phyloP scores from a whole-genome alignment of 768 basidiomycete genomes.

The Serendipita sp. region DNA sequence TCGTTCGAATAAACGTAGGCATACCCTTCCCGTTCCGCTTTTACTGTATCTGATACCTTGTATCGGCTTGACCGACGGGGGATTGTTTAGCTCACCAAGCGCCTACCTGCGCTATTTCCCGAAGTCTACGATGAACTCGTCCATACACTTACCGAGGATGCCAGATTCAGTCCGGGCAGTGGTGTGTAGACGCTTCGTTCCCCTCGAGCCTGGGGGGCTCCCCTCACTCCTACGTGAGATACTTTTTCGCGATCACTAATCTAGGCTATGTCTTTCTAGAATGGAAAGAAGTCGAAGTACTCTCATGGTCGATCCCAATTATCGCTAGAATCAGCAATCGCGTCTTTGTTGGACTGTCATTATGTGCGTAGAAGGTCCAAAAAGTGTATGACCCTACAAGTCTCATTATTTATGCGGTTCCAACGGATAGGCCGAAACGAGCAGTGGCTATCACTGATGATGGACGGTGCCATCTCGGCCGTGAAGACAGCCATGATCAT shows the following conservation, averaged over 20 bases:
- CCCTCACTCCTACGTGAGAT: no score
- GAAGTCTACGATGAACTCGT: slow-evolving; percentile 10
- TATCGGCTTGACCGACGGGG: no score
- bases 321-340: slow-evolving; percentile 31
- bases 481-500: not conserved
- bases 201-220: no score
- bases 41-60: not conserved
- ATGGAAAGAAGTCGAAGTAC: slow-evolving; percentile 23
- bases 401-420: no score
- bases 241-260: not conserved
- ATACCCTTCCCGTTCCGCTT: not conserved
- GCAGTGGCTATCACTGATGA: not conserved
- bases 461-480: not conserved
- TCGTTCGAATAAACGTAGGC: not conserved
- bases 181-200: no score
- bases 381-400: not conserved
- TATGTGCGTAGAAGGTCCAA: slow-evolving; percentile 23
- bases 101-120: slow-evolving; percentile 2
- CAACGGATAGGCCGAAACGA: not conserved
- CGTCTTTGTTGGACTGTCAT: slow-evolving; percentile 32
- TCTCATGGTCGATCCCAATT: slow-evolving; percentile 20
- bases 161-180: not conserved
- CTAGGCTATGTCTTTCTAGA: not conserved
- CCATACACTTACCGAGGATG: not conserved
- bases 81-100: not conserved